These are phyloP conservation scores for Metschnikowia cubensis DNA, from an alignment of 805 yeast genomes.

Conservation along the genomic window DNA sequence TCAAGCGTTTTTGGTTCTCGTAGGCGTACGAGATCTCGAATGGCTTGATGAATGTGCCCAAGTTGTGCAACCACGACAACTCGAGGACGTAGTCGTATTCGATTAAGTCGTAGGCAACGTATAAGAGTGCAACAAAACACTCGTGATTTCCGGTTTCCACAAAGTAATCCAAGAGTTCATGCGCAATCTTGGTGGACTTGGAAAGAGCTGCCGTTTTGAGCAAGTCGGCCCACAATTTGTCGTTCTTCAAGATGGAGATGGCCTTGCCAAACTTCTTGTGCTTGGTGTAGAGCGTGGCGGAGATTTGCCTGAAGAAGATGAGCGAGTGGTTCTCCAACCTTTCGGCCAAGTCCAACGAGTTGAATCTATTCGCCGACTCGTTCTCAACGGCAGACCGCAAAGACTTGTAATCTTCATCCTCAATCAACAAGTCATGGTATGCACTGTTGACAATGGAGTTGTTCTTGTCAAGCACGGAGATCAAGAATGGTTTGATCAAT, in stretches of 20 bases:
- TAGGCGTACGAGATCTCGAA: constrained; percentile 80
- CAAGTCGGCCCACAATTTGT: constrained; percentile 92
- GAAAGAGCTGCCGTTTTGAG: constrained; percentile 88
- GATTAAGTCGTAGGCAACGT: constrained; percentile 76
- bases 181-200: constrained; percentile 73
- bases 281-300: constrained; percentile 89
- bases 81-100: constrained; percentile 83
- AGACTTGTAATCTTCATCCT: constrained; percentile 93
- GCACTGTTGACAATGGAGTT: constrained; percentile 90
- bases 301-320: constrained; percentile 92
- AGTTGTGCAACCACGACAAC: constrained; percentile 83
- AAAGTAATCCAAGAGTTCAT: constrained; percentile 83
- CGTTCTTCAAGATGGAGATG: constrained; percentile 81
- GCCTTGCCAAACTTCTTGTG: constrained; percentile 92
- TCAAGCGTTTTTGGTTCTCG: constrained; percentile 68
- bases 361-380: constrained; percentile 79
- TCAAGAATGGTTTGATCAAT: constrained; percentile 89
- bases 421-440: constrained; percentile 90
- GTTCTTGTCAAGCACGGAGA: constrained; percentile 86
- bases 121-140: constrained; percentile 86
- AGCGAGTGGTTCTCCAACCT: constrained; percentile 88
- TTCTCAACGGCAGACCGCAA: constrained; percentile 78
- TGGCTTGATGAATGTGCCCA: constrained; percentile 85
- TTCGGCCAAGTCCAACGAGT: constrained; percentile 85
- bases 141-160: constrained; percentile 97